A percentile compares a stretch with the other conserved stretches of the same genome.
Evolutionary conservation across 129 eudicot genomes (phyloP).

Genomic region (Lonicera japonica): DNA sequence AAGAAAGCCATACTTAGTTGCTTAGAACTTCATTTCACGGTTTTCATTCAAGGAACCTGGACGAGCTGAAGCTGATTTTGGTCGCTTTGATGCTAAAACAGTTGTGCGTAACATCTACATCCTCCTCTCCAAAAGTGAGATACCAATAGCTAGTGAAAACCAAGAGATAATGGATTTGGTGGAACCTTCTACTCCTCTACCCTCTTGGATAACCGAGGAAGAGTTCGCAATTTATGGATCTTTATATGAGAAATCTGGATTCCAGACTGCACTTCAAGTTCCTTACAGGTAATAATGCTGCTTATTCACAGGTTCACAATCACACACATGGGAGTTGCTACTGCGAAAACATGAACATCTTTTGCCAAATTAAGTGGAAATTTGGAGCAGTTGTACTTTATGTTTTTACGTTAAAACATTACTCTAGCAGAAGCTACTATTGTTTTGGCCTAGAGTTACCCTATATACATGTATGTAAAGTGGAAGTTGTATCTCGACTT

Average conservation of each 20-base stretch:
- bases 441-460: too few species aligned
- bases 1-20: not conserved
- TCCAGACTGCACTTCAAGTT: slow-evolving; percentile 25
- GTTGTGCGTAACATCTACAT: slow-evolving; percentile 1
- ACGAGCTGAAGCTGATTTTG: slow-evolving; percentile 10
- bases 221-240: slow-evolving; percentile 15
- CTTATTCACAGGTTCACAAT: not conserved
- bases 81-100: slow-evolving; percentile 1
- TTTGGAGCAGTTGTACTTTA: too few species aligned
- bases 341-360: not conserved
- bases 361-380: not conserved
- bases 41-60: slow-evolving; percentile 10
- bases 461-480: too few species aligned
- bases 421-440: too few species aligned
- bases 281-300: slow-evolving; percentile 20
- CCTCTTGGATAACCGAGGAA: slow-evolving; percentile 24
- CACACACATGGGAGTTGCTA: not conserved
- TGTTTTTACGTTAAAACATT: too few species aligned
- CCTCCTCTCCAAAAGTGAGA: slow-evolving; percentile 1
- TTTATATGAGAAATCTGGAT: slow-evolving; percentile 15
- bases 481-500: too few species aligned
- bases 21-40: not conserved
- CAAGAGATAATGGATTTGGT: slow-evolving; percentile 4
- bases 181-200: slow-evolving; percentile 20
- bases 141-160: not conserved